Evolutionary conservation across 768 basidiomycete genomes (phyloP), one percentile per base, ranked within the genome.

Genomic region (Crepidotus variabilis): DNA sequence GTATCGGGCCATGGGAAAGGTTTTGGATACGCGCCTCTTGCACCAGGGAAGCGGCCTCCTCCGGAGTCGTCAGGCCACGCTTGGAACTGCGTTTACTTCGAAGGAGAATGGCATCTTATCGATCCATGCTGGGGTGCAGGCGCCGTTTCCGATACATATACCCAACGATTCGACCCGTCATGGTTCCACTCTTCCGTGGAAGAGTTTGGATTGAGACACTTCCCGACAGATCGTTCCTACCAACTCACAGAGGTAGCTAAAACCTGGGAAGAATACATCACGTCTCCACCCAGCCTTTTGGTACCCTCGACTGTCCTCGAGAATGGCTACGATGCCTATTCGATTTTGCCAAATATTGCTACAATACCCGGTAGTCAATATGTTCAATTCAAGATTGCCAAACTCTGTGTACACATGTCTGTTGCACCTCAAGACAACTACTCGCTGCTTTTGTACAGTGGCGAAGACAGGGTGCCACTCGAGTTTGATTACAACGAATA

Each of bases 41-140:
- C 48, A 5, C 69, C 72, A 13, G 72, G 62, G 35, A 66, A 67
- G 39, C 72, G 69, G 11, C 55, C 71, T 9, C 78, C 78, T n/a
- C 61, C 66, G 22, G 71, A 71, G 60, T 62, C 66, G 11, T 65
- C 62, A n/a, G 75, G 74, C 59, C 79, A 81, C 60, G 79, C 78
- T 11, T 81, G 79, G 79, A 79, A 79, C 56, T 75, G 73, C 61
- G 71, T 78, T 10, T 65, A 70, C 22, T 65, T 77, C 63, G 74
- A 77, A 59, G 75, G 70, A 47, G 71, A 74, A 55, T 81, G 79
- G 78, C 71, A 69, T 21, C 68, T 81, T 28, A 65, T 81, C 34
- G 79, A 81, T 61, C 58, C 73, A 9, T 79, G 78, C 61, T 81
- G 79, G 78, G 79, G 78, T 16, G 73, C 78, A 22, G 79, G 79